phyloP scores from a whole-genome alignment of 352 stramenopile species.

The Thraustochytrium striatum region DNA sequence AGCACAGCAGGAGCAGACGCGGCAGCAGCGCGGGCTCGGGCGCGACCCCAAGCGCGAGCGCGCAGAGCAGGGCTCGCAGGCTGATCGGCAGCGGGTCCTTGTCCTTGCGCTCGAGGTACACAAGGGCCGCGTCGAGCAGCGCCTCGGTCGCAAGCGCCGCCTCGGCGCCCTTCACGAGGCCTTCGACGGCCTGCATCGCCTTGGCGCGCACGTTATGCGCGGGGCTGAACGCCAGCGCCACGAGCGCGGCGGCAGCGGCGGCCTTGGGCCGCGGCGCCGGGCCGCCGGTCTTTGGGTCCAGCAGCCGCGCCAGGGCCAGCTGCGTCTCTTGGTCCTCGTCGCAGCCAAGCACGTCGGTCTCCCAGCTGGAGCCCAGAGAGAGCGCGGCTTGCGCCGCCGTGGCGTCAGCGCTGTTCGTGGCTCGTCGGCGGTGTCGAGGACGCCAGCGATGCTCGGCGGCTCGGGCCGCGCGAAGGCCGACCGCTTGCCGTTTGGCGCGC shows the following conservation, averaged over 20 bases:
- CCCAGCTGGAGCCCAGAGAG: not conserved
- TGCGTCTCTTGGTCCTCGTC: not conserved
- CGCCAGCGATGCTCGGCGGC: not conserved
- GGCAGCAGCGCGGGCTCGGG: not conserved
- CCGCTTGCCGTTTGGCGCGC: not conserved
- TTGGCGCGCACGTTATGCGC: not conserved
- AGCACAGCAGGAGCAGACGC: not conserved
- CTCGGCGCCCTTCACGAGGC: not conserved
- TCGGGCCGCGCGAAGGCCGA: not conserved
- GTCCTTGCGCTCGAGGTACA: too few relatives aligned
- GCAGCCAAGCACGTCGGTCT: not conserved
- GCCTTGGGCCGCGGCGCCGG: not conserved
- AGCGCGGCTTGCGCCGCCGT: not conserved
- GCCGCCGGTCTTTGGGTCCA: not conserved
- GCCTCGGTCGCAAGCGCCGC: not conserved
- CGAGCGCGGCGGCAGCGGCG: not conserved
- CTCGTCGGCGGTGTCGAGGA: slow-evolving; percentile 22
- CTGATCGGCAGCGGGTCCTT: too few relatives aligned
- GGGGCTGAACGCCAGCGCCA: slow-evolving; percentile 21
- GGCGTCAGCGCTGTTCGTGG: not conserved
- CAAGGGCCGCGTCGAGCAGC: too few relatives aligned
- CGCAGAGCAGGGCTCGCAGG: too few relatives aligned
- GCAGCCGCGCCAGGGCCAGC: not conserved
- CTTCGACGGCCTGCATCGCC: not conserved
- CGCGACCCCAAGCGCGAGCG: too few relatives aligned